phyloP scores from a whole-genome alignment of 176 grass and related monocot species.

The Tillandsia leiboldiana region DNA sequence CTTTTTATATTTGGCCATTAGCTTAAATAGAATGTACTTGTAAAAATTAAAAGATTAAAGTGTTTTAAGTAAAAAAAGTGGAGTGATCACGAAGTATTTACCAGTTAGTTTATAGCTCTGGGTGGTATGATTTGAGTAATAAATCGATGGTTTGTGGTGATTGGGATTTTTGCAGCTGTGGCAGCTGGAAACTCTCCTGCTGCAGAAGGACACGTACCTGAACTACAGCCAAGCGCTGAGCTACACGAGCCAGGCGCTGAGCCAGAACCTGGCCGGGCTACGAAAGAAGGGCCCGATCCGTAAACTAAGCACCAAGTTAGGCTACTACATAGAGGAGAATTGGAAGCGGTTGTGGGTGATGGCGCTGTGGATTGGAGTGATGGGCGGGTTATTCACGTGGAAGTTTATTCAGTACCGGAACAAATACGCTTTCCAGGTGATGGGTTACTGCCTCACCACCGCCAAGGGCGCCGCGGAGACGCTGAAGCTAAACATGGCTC shows the following conservation, averaged over 20 bases:
- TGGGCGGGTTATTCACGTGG: constrained; percentile 80
- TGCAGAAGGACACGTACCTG: constrained; percentile 93
- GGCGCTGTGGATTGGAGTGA: constrained; percentile 63
- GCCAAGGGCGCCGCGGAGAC: constrained; percentile 98
- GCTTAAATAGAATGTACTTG: too few species aligned
- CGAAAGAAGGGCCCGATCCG: constrained; percentile 53
- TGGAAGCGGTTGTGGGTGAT: constrained; percentile 95
- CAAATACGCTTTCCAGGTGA: constrained; percentile 64
- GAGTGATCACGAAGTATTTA: not conserved
- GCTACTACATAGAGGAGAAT: constrained; percentile 88
- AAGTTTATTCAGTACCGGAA: constrained; percentile 87
- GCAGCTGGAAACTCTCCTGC: constrained; percentile 85
- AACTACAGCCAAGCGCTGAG: constrained; percentile 94
- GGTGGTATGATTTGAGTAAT: not conserved
- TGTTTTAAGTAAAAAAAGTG: too few species aligned
- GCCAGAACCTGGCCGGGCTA: constrained; percentile 68
- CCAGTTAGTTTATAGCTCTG: too few species aligned
- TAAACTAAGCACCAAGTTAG: constrained; percentile 60
- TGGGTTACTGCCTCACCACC: constrained; percentile 85
- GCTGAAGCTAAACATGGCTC: constrained; percentile 94
- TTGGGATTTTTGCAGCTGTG: constrained; percentile 53
- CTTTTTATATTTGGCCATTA: too few species aligned
- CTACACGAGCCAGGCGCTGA: constrained; percentile 89
- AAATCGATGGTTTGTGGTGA: not conserved
- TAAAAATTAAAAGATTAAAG: too few species aligned